A percentile compares a stretch with the other conserved stretches of the same genome.
phyloP scores from a whole-genome alignment of 257 asterid species.

The Nicotiana noctiflora region DNA sequence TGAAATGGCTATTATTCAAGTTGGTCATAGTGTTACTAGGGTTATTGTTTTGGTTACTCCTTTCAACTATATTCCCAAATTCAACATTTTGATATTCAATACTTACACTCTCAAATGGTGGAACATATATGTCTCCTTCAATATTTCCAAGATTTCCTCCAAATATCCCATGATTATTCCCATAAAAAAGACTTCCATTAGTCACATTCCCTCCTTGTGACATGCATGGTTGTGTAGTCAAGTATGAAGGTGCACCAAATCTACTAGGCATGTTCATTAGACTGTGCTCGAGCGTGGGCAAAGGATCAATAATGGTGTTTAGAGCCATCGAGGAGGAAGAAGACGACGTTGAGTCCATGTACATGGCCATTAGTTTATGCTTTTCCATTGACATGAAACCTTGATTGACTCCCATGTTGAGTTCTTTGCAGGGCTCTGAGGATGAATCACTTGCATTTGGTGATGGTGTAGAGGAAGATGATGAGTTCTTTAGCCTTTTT shows the following conservation, averaged over 20 bases:
- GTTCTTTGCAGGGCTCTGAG: conserved; percentile 17
- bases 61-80: conserved; percentile 13
- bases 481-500: conserved; percentile 47
- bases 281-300: conserved; percentile 23
- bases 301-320: conserved; percentile 24
- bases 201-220: conserved; percentile 7
- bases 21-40: background rate
- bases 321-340: conserved; percentile 31
- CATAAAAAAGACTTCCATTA: conserved; percentile 1
- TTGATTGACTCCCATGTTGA: conserved; percentile 15
- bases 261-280: conserved; percentile 5
- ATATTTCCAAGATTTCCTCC: conserved; percentile 20
- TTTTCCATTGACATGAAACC: conserved; percentile 31
- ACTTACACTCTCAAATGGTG: conserved; percentile 24
- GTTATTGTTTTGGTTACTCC: background rate
- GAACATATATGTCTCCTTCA: conserved; percentile 27
- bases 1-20: conserved; percentile 4
- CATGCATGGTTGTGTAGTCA: conserved; percentile 27
- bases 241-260: conserved; percentile 20
- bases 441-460: conserved; percentile 48
- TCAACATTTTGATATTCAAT: conserved; percentile 8
- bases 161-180: conserved; percentile 18
- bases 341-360: conserved; percentile 28
- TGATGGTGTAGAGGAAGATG: conserved; percentile 26
- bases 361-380: conserved; percentile 27